Evolutionary conservation across 768 basidiomycete genomes (phyloP).

Genomic region (Collybiopsis luxurians): DNA sequence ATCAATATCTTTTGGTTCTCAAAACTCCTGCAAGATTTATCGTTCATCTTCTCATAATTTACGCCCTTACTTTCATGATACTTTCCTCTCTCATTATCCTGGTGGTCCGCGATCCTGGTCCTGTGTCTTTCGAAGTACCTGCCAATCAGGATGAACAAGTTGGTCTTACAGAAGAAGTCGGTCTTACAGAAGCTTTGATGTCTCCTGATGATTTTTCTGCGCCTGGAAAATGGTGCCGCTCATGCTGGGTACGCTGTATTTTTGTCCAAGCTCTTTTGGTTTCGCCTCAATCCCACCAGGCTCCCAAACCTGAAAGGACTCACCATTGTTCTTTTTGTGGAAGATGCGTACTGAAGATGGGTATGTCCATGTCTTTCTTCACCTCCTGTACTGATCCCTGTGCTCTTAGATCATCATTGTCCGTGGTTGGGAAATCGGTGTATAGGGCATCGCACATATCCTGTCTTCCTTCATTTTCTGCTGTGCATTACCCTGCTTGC

Average conservation of each 20-base stretch:
- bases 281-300: slow-evolving; percentile 25
- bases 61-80: slow-evolving; percentile 64
- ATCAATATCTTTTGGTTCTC: slow-evolving; percentile 60
- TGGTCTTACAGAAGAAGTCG: slow-evolving; percentile 47
- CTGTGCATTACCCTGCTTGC: slow-evolving; percentile 60
- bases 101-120: slow-evolving; percentile 73
- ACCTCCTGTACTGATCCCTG: slow-evolving; percentile 8
- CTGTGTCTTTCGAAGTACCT: slow-evolving; percentile 35
- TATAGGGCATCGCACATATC: slow-evolving; percentile 81
- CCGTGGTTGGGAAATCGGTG: slow-evolving; percentile 80
- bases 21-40: slow-evolving; percentile 44
- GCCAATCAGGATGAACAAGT: too few species aligned
- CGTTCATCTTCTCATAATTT: slow-evolving; percentile 56
- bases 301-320: slow-evolving; percentile 73
- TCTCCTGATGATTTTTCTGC: slow-evolving; percentile 43
- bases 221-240: slow-evolving; percentile 72
- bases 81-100: slow-evolving; percentile 74
- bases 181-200: slow-evolving; percentile 62
- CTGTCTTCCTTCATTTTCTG: slow-evolving; percentile 80
- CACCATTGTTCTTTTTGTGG: slow-evolving; percentile 78
- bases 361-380: slow-evolving; percentile 38
- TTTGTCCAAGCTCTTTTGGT: neutral
- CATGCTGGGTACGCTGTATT: slow-evolving; percentile 55
- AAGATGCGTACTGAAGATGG: slow-evolving; percentile 83
- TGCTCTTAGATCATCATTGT: slow-evolving; percentile 73